phyloP scores from a whole-genome alignment of 345 rosid genomes.

The Turritis glabra region DNA sequence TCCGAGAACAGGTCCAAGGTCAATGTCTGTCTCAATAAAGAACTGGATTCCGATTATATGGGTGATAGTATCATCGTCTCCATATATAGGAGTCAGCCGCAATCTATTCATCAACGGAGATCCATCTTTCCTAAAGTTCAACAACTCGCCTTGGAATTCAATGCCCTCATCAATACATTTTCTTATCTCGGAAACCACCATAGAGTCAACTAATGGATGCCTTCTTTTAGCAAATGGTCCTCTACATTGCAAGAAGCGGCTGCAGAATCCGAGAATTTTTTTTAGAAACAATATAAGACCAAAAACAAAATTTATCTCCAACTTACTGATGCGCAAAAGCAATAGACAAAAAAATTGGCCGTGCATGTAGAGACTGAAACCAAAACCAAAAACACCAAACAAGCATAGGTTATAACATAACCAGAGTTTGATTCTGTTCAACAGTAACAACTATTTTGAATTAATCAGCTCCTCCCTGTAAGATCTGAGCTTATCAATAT shows the following conservation, averaged over 20 bases:
- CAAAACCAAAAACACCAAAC: background rate
- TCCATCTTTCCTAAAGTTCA: slow-evolving; percentile 90
- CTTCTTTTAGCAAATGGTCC: slow-evolving; percentile 94
- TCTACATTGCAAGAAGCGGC: slow-evolving; percentile 89
- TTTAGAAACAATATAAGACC: slow-evolving; percentile 27
- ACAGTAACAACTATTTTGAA: background rate
- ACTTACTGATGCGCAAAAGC: background rate
- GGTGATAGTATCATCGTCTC: slow-evolving; percentile 71
- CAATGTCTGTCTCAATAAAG: slow-evolving; percentile 77
- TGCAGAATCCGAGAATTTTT: slow-evolving; percentile 37
- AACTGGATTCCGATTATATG: slow-evolving; percentile 89
- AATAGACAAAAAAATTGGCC: background rate
- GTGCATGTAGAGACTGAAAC: background rate
- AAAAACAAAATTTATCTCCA: background rate
- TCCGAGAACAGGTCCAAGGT: slow-evolving; percentile 70
- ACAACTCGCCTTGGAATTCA: slow-evolving; percentile 82
- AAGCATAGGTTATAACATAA: background rate
- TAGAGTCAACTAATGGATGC: slow-evolving; percentile 78
- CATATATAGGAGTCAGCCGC: slow-evolving; percentile 81
- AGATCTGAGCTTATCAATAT: background rate
- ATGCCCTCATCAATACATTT: slow-evolving; percentile 82
- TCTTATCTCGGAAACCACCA: slow-evolving; percentile 72
- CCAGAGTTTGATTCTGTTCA: background rate
- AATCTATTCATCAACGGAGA: slow-evolving; percentile 74
- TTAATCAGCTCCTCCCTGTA: background rate